Conservation (phyloP, 306 rosid genomes). For the Calophaca sinica region DNA sequence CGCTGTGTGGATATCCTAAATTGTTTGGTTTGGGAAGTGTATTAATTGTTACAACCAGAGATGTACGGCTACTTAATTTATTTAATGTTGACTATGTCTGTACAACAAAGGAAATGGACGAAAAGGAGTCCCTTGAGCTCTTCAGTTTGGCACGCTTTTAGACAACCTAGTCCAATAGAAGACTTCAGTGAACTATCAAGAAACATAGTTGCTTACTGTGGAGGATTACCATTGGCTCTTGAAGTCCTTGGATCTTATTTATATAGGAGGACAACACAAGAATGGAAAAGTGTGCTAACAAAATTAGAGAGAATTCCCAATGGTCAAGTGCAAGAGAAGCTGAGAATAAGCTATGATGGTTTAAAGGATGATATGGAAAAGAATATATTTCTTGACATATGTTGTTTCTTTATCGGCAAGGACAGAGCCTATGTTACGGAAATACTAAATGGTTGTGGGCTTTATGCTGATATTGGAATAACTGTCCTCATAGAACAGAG, state of each 20-base stretch:
- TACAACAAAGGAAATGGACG: not conserved
- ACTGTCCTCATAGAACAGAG: conserved; percentile 40
- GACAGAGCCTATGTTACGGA: conserved; percentile 19
- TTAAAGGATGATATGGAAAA: conserved; percentile 1
- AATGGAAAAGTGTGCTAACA: conserved; percentile 45
- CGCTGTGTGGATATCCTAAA: not conserved
- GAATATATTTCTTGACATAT: conserved; percentile 55
- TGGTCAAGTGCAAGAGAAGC: conserved; percentile 38
- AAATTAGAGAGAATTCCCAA: conserved; percentile 46
- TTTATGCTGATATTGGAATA: conserved; percentile 47
- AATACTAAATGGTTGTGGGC: conserved; percentile 47
- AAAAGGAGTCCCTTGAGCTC: conserved; percentile 32
- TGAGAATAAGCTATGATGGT: conserved; percentile 40
- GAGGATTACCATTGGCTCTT: conserved; percentile 58
- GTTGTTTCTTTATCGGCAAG: conserved; percentile 54
- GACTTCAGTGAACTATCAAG: conserved; percentile 23
- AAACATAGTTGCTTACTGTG: conserved; percentile 23
- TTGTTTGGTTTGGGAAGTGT: conserved; percentile 46
- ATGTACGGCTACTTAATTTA: conserved; percentile 42
- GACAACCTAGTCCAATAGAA: not conserved
- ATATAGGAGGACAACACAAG: not conserved
- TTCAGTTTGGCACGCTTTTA: conserved; percentile 49
- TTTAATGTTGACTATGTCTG: not conserved
- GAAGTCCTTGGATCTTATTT: conserved; percentile 52
- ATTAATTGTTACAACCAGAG: conserved; percentile 48